Evolutionary conservation across 1,139 yeast genomes (phyloP), one percentile per base, ranked within the genome.

Genomic region (Saccharomycopsis crataegensis): DNA sequence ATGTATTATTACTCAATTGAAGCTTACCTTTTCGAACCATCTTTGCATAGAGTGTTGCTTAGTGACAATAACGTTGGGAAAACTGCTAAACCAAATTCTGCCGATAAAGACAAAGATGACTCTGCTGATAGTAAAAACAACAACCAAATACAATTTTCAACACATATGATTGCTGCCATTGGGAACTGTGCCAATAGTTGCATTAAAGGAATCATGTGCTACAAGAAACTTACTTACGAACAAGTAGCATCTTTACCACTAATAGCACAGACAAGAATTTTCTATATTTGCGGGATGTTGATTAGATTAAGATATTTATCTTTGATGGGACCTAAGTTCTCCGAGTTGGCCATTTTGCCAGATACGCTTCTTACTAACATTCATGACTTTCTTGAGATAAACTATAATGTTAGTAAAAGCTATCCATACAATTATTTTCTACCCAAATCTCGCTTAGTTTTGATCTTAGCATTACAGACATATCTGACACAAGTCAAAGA

Each of bases 11-110:
- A 78, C 60, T 78, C 93, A 0, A 82, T 86, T 12, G 88, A 85
- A 60, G 91, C 93, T 0, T 85, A 81, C 63, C 68, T 88, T 17
- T 86, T 85, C 65, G 94, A 83, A 63, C 81, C 80, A 4, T 74
- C 71, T 43, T 64, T 78, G 53, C 76, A 72, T 57, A 70, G 66
- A 53, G 67, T 65, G 41, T 66, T 62, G 32, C 37, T 46, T n/a
- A 22, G 38, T 11, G 53, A 36, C 12, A 32, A 28, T n/a, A 44
- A 34, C 31, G 32, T 28, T 37, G 37, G 22, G n/a, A 47, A 14
- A 14, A 41, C 11, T 8, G 6, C 3, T 17, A 9, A 9, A 8
- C 12, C 14, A 12, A 42, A 31, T 12, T 8, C 14, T n/a, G 37
- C 37, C 11, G 45, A 47, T 5, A 17, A 46, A 8, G 43, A 50